phyloP scores from a whole-genome alignment of 371 early-diverging fungal genomes.

The Mortierella sp. region DNA sequence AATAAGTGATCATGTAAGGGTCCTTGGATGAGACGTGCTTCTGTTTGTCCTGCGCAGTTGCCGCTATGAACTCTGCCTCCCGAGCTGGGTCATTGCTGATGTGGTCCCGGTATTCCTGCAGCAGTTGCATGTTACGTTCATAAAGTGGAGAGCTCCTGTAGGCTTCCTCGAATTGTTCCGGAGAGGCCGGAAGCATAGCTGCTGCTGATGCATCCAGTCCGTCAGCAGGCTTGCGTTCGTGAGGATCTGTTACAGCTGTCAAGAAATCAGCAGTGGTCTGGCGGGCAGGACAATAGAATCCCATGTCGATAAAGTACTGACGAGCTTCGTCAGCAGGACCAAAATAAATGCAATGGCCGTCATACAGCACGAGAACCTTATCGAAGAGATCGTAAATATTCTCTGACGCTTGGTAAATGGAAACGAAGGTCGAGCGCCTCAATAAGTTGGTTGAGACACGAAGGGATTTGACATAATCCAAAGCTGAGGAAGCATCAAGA shows the following conservation, averaged over 20 bases:
- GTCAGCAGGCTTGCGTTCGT: conserved; percentile 70
- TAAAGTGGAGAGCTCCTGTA: conserved; percentile 59
- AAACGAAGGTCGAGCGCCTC: conserved; percentile 72
- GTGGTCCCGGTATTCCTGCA: conserved; percentile 57
- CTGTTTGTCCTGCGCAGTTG: conserved; percentile 66
- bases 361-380: conserved; percentile 75
- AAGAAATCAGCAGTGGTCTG: conserved; percentile 84
- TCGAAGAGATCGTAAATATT: conserved; percentile 83
- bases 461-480: conserved; percentile 78
- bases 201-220: conserved; percentile 58
- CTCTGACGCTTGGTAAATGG: conserved; percentile 78
- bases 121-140: conserved; percentile 52
- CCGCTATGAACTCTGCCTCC: conserved; percentile 61
- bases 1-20: conserved; percentile 72
- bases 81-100: conserved; percentile 44
- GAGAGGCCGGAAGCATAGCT: conserved; percentile 46
- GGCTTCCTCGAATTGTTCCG: conserved; percentile 61
- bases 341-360: conserved; percentile 81
- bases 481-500: conserved; percentile 90
- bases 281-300: conserved; percentile 74
- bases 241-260: conserved; percentile 75
- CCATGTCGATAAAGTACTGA: conserved; percentile 73
- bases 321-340: conserved; percentile 75
- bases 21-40: conserved; percentile 62
- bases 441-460: conserved; percentile 74